phyloP scores from a whole-genome alignment of 305 asterid genomes.

The Fraxinus angustifolia region DNA sequence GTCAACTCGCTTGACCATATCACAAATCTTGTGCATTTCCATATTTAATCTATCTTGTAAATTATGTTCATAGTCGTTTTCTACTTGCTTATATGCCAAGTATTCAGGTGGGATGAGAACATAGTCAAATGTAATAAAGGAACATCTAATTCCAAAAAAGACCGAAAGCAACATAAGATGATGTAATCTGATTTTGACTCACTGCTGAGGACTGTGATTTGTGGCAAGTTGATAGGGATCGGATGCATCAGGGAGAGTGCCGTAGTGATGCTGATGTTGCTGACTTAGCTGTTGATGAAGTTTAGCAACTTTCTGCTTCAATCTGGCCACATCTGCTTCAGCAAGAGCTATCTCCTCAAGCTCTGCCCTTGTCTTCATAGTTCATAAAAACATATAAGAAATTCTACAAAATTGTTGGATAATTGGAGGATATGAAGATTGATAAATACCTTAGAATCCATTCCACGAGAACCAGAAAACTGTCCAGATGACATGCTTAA shows the following conservation, averaged over 20 bases:
- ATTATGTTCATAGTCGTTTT: neutral
- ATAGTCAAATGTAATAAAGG: neutral
- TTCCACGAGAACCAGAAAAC: conserved; percentile 70
- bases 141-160: neutral
- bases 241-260: conserved; percentile 62
- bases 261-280: conserved; percentile 88
- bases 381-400: conserved; percentile 27
- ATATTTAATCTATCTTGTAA: neutral
- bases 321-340: conserved; percentile 93
- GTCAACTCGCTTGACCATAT: neutral
- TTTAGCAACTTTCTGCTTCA: conserved; percentile 92
- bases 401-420: conserved; percentile 16
- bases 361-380: conserved; percentile 81
- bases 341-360: conserved; percentile 99
- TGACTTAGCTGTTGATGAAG: conserved; percentile 92
- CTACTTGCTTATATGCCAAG: neutral
- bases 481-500: conserved; percentile 95
- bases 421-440: conserved; percentile 18
- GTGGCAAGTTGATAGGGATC: conserved; percentile 59
- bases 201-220: conserved; percentile 57
- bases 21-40: neutral
- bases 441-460: conserved; percentile 85
- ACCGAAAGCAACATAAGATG: neutral
- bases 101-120: neutral
- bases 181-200: conserved; percentile 34